Evolutionary conservation across 176 grass and related monocot species (phyloP).

Genomic region (Zizania latifolia): DNA sequence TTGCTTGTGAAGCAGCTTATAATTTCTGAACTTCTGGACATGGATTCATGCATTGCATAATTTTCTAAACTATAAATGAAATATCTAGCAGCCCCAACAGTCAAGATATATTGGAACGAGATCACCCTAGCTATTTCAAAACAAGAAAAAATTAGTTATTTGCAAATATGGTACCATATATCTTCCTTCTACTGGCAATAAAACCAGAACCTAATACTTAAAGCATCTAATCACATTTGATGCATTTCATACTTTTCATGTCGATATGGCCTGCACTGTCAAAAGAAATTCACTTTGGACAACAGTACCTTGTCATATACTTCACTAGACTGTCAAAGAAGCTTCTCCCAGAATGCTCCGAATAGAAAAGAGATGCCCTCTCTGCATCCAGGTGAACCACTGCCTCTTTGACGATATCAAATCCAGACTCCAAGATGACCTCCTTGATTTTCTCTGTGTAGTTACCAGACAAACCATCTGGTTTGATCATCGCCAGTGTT

Average conservation of each 20-base stretch:
- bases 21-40: background rate
- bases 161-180: background rate
- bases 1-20: background rate
- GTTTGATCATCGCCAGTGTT: slow-evolving; percentile 83
- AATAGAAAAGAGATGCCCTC: slow-evolving; percentile 62
- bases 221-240: background rate
- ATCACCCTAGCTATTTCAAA: background rate
- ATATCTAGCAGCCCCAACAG: background rate
- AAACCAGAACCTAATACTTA: background rate
- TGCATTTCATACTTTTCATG: background rate
- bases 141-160: background rate
- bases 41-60: background rate
- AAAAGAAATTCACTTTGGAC: background rate
- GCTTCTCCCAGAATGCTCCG: slow-evolving; percentile 66
- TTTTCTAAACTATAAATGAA: background rate
- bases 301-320: slow-evolving; percentile 77
- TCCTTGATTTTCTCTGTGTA: slow-evolving; percentile 57
- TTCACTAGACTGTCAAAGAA: slow-evolving; percentile 75
- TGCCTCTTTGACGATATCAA: slow-evolving; percentile 51
- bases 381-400: slow-evolving; percentile 41
- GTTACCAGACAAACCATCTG: slow-evolving; percentile 66
- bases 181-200: background rate
- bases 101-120: too few species aligned
- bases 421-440: slow-evolving; percentile 58
- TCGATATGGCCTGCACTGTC: background rate